Evolutionary conservation across 352 stramenopile genomes (phyloP).

Genomic region (Bremia lactucae): DNA sequence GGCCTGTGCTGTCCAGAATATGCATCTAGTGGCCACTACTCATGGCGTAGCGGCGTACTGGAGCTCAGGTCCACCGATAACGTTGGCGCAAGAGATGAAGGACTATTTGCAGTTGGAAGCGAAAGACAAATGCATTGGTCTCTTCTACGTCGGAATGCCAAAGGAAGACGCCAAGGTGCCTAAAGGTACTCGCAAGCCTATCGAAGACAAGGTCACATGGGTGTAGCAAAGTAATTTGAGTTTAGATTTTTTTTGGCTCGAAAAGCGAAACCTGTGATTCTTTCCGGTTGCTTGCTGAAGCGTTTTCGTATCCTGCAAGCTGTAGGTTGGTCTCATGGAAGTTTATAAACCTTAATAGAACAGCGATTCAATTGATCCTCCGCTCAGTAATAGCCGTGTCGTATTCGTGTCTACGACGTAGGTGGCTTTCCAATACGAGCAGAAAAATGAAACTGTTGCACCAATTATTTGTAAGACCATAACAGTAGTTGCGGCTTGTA

Average conservation of each 20-base stretch:
- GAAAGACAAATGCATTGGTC: slow-evolving; percentile 70
- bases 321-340: slow-evolving; percentile 42
- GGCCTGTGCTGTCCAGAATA: slow-evolving; percentile 76
- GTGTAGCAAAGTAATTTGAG: too few species aligned
- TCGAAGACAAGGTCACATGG: slow-evolving; percentile 71
- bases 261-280: too few species aligned
- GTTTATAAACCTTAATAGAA: slow-evolving; percentile 37
- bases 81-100: slow-evolving; percentile 74
- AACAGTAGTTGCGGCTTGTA: slow-evolving; percentile 60
- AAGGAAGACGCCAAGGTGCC: slow-evolving; percentile 35
- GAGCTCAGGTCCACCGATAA: slow-evolving; percentile 58
- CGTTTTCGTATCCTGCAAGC: slow-evolving; percentile 8
- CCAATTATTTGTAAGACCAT: slow-evolving; percentile 30
- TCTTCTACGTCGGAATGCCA: slow-evolving; percentile 76
- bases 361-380: slow-evolving; percentile 35
- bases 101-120: slow-evolving; percentile 47
- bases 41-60: slow-evolving; percentile 76
- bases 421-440: slow-evolving; percentile 43
- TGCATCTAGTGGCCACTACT: slow-evolving; percentile 62
- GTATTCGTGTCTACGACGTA: slow-evolving; percentile 35
- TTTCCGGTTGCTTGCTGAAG: too few species aligned
- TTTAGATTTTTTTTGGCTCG: not conserved
- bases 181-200: slow-evolving; percentile 52
- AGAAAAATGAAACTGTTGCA: slow-evolving; percentile 54
- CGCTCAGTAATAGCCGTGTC: slow-evolving; percentile 42